These are phyloP conservation scores for Excoecaria cochinchinensis DNA, from an alignment of 345 rosid species.

Conservation along the genomic window DNA sequence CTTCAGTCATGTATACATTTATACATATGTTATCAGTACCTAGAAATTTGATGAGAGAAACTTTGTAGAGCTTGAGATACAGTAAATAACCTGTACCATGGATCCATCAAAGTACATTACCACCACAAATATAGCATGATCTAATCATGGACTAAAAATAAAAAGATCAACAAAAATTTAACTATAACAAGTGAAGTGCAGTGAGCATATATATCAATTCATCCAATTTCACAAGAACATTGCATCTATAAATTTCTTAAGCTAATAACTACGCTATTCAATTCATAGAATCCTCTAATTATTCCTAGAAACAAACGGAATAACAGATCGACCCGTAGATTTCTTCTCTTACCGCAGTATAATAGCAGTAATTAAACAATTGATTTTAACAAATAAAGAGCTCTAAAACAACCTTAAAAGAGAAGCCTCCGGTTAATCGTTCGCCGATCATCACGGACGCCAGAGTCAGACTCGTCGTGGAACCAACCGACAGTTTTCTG, in stretches of 20 bases:
- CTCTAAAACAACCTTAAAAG: constrained; percentile 15
- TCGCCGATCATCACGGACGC: constrained; percentile 29
- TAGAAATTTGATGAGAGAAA: not conserved
- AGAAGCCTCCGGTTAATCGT: constrained; percentile 38
- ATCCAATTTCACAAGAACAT: not conserved
- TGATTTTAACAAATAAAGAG: not conserved
- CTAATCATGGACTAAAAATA: not conserved
- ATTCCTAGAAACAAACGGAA: not conserved
- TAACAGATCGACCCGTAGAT: not conserved
- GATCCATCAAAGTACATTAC: not conserved
- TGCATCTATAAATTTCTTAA: not conserved
- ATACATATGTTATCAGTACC: not conserved
- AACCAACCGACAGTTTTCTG: constrained; percentile 80
- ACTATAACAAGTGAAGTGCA: not conserved
- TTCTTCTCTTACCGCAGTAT: too few relatives aligned
- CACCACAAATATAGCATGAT: not conserved
- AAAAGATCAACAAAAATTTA: not conserved
- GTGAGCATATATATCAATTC: not conserved
- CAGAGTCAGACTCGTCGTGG: constrained; percentile 64
- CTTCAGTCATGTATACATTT: not conserved
- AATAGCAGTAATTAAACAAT: not conserved
- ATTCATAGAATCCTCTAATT: not conserved
- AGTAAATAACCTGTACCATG: not conserved
- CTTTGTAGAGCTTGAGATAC: not conserved
- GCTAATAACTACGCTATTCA: not conserved